A percentile compares a stretch with the other conserved stretches of the same genome.
These are phyloP conservation scores for Flaveria floridana DNA, from an alignment of 140 eudicot species.

Conservation along the genomic window DNA sequence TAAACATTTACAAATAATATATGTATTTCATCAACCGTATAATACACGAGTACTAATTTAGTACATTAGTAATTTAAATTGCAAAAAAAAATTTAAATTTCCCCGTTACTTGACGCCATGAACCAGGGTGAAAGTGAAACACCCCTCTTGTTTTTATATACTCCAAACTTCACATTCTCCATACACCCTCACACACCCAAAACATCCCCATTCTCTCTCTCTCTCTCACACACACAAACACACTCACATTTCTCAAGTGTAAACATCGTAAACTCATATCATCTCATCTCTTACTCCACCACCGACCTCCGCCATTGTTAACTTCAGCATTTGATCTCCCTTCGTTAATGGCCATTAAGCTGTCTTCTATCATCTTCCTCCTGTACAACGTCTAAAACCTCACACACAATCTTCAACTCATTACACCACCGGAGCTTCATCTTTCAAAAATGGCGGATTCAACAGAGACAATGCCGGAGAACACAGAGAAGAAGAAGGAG, in stretches of 20 bases:
- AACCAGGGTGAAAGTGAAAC: constrained; percentile 16
- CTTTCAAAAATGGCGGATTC: constrained; percentile 43
- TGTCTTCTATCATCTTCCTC: too few species aligned
- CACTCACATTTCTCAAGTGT: constrained; percentile 18
- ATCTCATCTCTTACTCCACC: constrained; percentile 25
- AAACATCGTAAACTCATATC: constrained; percentile 16
- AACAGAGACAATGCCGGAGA: constrained; percentile 49
- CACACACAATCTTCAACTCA: not conserved
- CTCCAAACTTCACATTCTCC: not conserved
- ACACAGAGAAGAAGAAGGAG: constrained; percentile 78
- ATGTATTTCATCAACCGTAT: too few species aligned
- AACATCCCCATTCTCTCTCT: not conserved
- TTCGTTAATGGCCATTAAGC: constrained; percentile 20
- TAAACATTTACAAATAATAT: too few species aligned
- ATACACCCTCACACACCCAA: too few species aligned
- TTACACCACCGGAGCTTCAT: not conserved
- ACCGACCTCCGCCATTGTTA: constrained; percentile 28
- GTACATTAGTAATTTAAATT: too few species aligned
- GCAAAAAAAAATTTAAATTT: not conserved
- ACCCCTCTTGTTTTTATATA: constrained; percentile 28
- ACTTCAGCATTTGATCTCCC: constrained; percentile 3
- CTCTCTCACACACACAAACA: not conserved
- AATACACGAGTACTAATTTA: too few species aligned
- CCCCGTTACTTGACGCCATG: constrained; percentile 1
- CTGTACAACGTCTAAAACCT: not conserved